Evolutionary conservation across 306 rosid genomes (phyloP).

Genomic region (Spatholobus suberectus): DNA sequence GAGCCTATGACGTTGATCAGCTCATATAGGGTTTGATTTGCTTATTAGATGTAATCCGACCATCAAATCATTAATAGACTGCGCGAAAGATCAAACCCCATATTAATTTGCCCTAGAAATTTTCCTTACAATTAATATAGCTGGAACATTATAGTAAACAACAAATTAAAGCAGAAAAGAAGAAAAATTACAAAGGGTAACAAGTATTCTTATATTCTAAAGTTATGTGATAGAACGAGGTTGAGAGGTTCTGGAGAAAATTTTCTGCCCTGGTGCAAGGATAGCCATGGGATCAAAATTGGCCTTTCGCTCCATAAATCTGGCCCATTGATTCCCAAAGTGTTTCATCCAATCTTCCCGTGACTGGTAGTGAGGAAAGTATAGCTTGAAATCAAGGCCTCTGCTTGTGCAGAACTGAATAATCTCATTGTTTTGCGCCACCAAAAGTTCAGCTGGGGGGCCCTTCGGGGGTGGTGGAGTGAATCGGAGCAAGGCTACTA

Average conservation of each 20-base stretch:
- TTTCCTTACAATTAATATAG: background rate
- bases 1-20: background rate
- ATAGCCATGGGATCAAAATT: constrained; percentile 24
- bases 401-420: background rate
- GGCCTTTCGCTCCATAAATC: background rate
- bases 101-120: background rate
- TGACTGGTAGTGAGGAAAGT: constrained; percentile 11
- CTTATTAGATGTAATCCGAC: background rate
- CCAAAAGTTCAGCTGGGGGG: background rate
- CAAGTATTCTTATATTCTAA: background rate
- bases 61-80: background rate
- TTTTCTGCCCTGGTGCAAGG: constrained; percentile 16
- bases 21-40: background rate
- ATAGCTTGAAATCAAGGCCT: constrained; percentile 12
- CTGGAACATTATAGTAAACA: background rate
- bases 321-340: background rate
- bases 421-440: constrained; percentile 9
- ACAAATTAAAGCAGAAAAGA: background rate
- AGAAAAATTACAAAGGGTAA: background rate
- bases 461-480: constrained; percentile 16
- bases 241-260: constrained; percentile 13
- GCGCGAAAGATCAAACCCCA: background rate
- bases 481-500: constrained; percentile 19
- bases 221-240: background rate
- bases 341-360: constrained; percentile 7